Percentiles rank a stretch among this genome's conserved stretches.
phyloP scores from a whole-genome alignment of 495 filamentous ascomycete genomes.

The Xylaria palmicola region DNA sequence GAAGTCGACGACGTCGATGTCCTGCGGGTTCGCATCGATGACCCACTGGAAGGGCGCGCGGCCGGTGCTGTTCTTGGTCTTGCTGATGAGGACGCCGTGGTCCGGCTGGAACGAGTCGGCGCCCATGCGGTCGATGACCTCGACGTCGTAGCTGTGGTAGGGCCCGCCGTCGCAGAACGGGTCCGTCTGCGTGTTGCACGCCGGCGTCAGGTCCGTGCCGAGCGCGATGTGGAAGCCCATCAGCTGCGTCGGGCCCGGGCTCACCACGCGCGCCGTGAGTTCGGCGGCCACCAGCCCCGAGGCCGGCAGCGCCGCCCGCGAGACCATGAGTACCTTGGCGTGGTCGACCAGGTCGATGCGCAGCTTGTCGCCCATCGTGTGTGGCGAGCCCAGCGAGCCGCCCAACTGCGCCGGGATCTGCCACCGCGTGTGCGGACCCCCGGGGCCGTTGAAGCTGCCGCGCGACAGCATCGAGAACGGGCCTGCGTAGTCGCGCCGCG shows the following conservation, averaged over 20 bases:
- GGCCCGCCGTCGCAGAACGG: constrained; percentile 41
- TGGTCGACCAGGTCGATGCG: constrained; percentile 36
- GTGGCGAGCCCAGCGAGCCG: constrained; percentile 38
- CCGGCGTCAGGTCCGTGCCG: constrained; percentile 32
- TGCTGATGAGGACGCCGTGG: constrained; percentile 45
- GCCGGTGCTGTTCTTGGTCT: constrained; percentile 32
- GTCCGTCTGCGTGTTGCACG: constrained; percentile 35
- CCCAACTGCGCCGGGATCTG: constrained; percentile 40
- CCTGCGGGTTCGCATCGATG: constrained; percentile 44
- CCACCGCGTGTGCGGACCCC: constrained; percentile 44
- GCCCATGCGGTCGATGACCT: constrained; percentile 45
- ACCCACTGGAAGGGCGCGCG: constrained; percentile 41
- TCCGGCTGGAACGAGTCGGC: constrained; percentile 42
- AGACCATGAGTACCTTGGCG: constrained; percentile 32
- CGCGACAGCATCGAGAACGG: constrained; percentile 42
- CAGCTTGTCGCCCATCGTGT: constrained; percentile 43
- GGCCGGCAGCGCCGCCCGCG: constrained; percentile 30
- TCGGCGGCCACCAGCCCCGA: constrained; percentile 39
- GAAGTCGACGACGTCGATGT: constrained; percentile 35
- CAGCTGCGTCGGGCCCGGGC: constrained; percentile 26
- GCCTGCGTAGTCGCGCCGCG: constrained; percentile 38
- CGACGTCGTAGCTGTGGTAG: constrained; percentile 41
- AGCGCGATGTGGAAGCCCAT: constrained; percentile 40
- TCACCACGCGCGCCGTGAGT: constrained; percentile 38
- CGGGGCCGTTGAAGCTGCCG: constrained; percentile 44